These are phyloP conservation scores for Tricharina praecox DNA, from an alignment of 495 filamentous ascomycete genomes.

Conservation along the genomic window DNA sequence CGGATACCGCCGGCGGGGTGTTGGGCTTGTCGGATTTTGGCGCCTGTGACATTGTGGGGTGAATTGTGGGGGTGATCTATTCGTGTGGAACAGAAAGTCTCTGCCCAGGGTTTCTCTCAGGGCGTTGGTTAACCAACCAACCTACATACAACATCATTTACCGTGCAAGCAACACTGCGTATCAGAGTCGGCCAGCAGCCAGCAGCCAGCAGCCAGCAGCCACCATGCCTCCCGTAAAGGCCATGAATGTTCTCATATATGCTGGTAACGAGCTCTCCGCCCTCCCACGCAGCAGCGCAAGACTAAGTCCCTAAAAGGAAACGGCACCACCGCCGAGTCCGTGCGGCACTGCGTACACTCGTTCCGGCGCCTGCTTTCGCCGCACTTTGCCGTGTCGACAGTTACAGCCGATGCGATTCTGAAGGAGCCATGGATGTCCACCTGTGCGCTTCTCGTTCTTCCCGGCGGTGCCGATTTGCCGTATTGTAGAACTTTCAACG, in stretches of 20 bases:
- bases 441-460: conserved; percentile 78
- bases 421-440: conserved; percentile 78
- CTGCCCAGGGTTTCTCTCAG: too few relatives aligned
- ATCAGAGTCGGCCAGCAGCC: too few relatives aligned
- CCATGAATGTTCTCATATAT: conserved; percentile 74
- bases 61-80: too few relatives aligned
- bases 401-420: conserved; percentile 61
- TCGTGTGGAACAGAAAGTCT: too few relatives aligned
- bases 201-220: too few relatives aligned
- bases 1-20: conserved; percentile 1
- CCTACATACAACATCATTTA: too few relatives aligned
- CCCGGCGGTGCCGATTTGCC: conserved; percentile 90
- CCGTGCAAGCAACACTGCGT: too few relatives aligned
- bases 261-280: conserved; percentile 42
- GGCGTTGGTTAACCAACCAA: too few relatives aligned
- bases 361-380: conserved; percentile 74
- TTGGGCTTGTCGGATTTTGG: conserved; percentile 23
- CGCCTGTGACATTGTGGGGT: conserved; percentile 22
- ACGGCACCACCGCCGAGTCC: conserved; percentile 70
- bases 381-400: conserved; percentile 81
- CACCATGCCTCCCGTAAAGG: conserved; percentile 4
- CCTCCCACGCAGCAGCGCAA: conserved; percentile 3
- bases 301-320: conserved; percentile 36
- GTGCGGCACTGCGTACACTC: conserved; percentile 80
- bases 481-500: conserved; percentile 79